These are phyloP conservation scores for Harringtonia lauricola DNA, from an alignment of 2,329 filamentous ascomycete species.

Conservation along the genomic window DNA sequence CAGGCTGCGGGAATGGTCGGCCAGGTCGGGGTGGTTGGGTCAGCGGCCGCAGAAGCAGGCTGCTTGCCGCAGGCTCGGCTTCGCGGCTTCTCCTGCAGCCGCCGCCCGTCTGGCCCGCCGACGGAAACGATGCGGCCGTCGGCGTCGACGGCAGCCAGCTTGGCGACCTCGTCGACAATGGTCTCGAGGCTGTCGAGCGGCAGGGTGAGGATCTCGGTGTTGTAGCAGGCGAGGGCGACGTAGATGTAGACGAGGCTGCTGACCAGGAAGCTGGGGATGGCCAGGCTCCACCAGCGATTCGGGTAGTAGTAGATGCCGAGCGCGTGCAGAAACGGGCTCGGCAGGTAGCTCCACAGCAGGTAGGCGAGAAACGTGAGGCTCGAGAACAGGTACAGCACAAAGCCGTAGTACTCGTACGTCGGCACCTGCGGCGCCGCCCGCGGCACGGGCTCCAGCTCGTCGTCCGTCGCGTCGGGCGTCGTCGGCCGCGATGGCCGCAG, in stretches of 20 bases:
- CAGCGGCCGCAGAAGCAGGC: too few relatives aligned
- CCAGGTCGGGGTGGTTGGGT: neutral
- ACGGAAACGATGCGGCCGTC: constrained; percentile 7
- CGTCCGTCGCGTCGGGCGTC: constrained; percentile 84
- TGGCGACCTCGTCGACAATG: constrained; percentile 80
- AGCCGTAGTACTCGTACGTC: constrained; percentile 99
- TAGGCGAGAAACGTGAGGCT: constrained; percentile 67
- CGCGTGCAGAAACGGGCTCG: constrained; percentile 81
- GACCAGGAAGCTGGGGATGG: constrained; percentile 81
- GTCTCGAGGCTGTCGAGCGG: constrained; percentile 73
- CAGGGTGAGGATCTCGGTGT: constrained; percentile 78
- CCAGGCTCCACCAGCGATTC: constrained; percentile 94
- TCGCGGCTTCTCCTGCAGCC: constrained; percentile 14
- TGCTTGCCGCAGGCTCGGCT: neutral
- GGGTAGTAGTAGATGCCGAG: constrained; percentile 96
- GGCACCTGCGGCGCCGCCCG: constrained; percentile 86
- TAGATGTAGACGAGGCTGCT: constrained; percentile 88
- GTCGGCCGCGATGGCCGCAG: constrained; percentile 84
- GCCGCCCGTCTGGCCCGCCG: constrained; percentile 6
- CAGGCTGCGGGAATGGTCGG: neutral
- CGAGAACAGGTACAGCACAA: constrained; percentile 88
- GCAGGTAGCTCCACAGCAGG: constrained; percentile 78
- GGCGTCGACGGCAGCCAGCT: constrained; percentile 63
- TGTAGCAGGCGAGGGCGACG: constrained; percentile 82
- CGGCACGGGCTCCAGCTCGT: constrained; percentile 69